A percentile compares a stretch with the other conserved stretches of the same genome.
These are phyloP conservation scores for Pseudoneurospora amorphoporcata DNA, from an alignment of 495 filamentous ascomycete species.

Conservation along the genomic window DNA sequence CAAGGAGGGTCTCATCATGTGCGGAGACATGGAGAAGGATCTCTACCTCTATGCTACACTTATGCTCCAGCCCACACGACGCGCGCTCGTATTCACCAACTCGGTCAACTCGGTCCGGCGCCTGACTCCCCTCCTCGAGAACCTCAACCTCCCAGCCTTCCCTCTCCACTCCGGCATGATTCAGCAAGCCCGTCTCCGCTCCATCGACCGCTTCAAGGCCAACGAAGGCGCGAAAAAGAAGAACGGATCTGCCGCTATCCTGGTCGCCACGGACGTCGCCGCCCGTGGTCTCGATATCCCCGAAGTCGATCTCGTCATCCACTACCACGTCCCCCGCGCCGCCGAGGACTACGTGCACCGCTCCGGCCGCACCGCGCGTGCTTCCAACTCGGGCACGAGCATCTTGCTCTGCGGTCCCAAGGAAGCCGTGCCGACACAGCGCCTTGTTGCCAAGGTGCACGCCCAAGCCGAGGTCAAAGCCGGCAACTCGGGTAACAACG, in stretches of 20 bases:
- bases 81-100: conserved; percentile 86
- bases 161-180: conserved; percentile 88
- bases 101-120: conserved; percentile 89
- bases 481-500: conserved; percentile 47
- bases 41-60: conserved; percentile 86
- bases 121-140: conserved; percentile 73
- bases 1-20: conserved; percentile 86
- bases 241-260: conserved; percentile 46
- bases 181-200: conserved; percentile 91
- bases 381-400: conserved; percentile 61
- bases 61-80: conserved; percentile 67
- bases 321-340: conserved; percentile 88
- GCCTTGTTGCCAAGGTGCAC: conserved; percentile 83
- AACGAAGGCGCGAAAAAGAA: conserved; percentile 28
- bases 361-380: conserved; percentile 89
- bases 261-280: conserved; percentile 91
- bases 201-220: conserved; percentile 79
- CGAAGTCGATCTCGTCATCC: conserved; percentile 73
- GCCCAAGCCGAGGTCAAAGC: conserved; percentile 28
- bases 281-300: conserved; percentile 95
- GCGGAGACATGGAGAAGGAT: conserved; percentile 89
- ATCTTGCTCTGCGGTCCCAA: conserved; percentile 85
- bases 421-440: conserved; percentile 71
- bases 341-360: conserved; percentile 94
- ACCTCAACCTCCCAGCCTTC: conserved; percentile 64